Percentiles rank a stretch among this genome's conserved stretches.
Evolutionary conservation across 208 protist species (phyloP).

Genomic region (Leishmania lainsoni): DNA sequence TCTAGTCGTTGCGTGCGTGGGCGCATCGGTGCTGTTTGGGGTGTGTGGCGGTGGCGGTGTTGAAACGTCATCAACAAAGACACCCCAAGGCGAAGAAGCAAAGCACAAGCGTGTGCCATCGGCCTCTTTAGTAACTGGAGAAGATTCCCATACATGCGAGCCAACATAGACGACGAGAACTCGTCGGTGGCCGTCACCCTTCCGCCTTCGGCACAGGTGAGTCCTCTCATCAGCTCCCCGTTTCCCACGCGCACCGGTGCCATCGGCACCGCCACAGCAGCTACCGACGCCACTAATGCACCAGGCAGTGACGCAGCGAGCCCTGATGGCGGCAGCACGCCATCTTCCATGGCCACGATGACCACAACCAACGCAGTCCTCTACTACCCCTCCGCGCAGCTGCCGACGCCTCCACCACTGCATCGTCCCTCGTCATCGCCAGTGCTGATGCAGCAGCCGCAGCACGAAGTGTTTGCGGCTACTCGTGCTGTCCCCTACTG

Average conservation of each 20-base stretch:
- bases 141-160: slow-evolving; percentile 2
- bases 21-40: neutral
- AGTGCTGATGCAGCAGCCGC: neutral
- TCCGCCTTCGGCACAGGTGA: slow-evolving; percentile 7
- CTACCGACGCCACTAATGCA: neutral
- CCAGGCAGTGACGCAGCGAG: neutral
- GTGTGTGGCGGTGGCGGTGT: neutral
- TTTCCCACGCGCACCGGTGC: neutral
- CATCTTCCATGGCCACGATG: neutral
- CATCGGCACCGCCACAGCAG: neutral
- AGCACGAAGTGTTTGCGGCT: neutral
- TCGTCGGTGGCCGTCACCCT: slow-evolving; percentile 23
- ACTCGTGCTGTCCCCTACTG: neutral
- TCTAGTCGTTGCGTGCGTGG: neutral
- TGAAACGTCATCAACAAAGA: neutral
- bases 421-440: slow-evolving; percentile 3
- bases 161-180: slow-evolving; percentile 22
- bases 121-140: neutral
- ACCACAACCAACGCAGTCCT: slow-evolving; percentile 5
- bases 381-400: neutral
- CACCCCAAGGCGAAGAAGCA: neutral
- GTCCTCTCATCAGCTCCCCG: neutral
- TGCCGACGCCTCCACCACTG: slow-evolving; percentile 13
- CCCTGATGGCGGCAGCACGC: neutral
- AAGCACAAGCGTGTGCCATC: no score